Percentiles rank a stretch among this genome's conserved stretches.
Conservation (phyloP, 352 stramenopile species). For the Blastocystis sp. region DNA sequence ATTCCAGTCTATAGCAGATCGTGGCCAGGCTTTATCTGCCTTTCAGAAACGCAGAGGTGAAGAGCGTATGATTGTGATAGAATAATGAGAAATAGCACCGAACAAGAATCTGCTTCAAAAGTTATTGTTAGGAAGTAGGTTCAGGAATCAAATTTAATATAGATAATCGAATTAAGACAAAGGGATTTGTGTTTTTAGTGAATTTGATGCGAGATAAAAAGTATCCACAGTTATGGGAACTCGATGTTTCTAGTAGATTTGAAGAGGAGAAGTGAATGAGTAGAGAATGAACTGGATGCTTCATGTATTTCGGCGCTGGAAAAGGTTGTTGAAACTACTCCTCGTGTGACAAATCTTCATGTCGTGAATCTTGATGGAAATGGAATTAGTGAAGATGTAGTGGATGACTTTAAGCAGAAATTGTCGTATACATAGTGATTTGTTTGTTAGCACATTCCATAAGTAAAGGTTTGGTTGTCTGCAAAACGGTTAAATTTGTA, state of each 20-base stretch:
- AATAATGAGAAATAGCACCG: background rate
- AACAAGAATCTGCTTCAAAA: conserved; percentile 27
- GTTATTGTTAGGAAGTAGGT: conserved; percentile 21
- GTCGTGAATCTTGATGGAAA: conserved; percentile 39
- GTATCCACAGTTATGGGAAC: conserved; percentile 43
- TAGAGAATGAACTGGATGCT: conserved; percentile 44
- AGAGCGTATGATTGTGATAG: background rate
- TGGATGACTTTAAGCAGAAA: conserved; percentile 39
- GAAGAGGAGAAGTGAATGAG: background rate
- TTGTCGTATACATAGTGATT: background rate
- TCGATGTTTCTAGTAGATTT: background rate
- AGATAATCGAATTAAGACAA: conserved; percentile 60
- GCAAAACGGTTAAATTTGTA: too few relatives aligned
- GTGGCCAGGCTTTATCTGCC: background rate
- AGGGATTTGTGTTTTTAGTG: conserved; percentile 47
- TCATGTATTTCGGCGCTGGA: background rate
- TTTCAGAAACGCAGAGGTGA: conserved; percentile 46
- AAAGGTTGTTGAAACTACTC: background rate
- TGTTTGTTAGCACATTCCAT: conserved; percentile 50
- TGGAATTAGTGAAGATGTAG: conserved; percentile 5
- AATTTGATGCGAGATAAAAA: conserved; percentile 22
- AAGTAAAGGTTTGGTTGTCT: background rate
- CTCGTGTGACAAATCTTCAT: background rate
- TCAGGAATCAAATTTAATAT: background rate
- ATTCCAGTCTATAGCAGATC: conserved; percentile 25